These are phyloP conservation scores for Fusarium nanum DNA, from an alignment of 2,329 filamentous ascomycete species.

Conservation along the genomic window DNA sequence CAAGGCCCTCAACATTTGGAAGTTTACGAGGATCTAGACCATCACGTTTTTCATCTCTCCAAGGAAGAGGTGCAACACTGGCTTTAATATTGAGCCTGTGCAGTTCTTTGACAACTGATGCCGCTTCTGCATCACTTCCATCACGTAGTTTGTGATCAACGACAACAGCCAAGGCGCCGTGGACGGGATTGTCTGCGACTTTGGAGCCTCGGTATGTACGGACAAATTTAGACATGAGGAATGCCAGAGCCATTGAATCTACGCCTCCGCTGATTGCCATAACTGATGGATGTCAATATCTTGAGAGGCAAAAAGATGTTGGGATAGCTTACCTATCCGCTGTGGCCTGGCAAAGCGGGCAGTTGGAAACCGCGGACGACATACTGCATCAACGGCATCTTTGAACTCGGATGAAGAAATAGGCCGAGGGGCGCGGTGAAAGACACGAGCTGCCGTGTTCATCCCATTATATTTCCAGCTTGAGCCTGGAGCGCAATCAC, in stretches of 20 bases:
- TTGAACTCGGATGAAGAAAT: slow-evolving; percentile 54
- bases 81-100: slow-evolving; percentile 52
- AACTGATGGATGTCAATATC: slow-evolving; percentile 55
- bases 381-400: slow-evolving; percentile 63
- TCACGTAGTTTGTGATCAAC: slow-evolving; percentile 69
- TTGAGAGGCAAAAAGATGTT: background rate
- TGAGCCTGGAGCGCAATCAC: slow-evolving; percentile 32
- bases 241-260: slow-evolving; percentile 96
- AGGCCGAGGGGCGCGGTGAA: slow-evolving; percentile 54
- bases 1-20: slow-evolving; percentile 80
- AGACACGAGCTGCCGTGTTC: slow-evolving; percentile 49
- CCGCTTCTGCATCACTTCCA: slow-evolving; percentile 65
- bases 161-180: slow-evolving; percentile 59
- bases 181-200: slow-evolving; percentile 60
- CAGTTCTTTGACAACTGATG: slow-evolving; percentile 56
- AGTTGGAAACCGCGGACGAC: slow-evolving; percentile 62
- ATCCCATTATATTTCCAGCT: slow-evolving; percentile 50
- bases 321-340: slow-evolving; percentile 55
- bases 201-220: slow-evolving; percentile 49
- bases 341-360: slow-evolving; percentile 51
- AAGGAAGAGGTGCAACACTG: slow-evolving; percentile 53
- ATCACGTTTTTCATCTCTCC: slow-evolving; percentile 55
- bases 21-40: slow-evolving; percentile 52
- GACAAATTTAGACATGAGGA: slow-evolving; percentile 69
- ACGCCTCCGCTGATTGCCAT: slow-evolving; percentile 92